Evolutionary conservation across 2,329 filamentous ascomycete genomes (phyloP), one percentile per base, ranked within the genome.

Genomic region (Talaromyces sp.): DNA sequence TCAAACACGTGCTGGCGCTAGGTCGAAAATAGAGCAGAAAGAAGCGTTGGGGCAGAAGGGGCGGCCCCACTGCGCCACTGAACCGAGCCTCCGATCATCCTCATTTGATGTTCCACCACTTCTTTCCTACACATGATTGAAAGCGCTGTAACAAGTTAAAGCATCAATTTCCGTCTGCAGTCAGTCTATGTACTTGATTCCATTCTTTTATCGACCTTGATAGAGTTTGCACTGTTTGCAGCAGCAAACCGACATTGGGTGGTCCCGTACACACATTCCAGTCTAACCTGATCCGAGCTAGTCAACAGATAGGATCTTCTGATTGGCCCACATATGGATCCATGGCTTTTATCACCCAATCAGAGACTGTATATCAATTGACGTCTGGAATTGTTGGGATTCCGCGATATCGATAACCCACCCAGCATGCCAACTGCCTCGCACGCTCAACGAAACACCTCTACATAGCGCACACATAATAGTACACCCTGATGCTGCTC

Each of bases 301-400:
- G 10, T 9, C 2, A 4, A 3, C 1, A 27, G 11, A 8, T 13
- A 7, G 3, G 11, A 13, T 14, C 4, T 10, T 52, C 33, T 61
- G 59, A 61, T 61, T 61, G 59, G 45, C 7, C 6, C 8, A 8
- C 19, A n/a, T 14, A 16, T 11, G 10, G 27, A 22, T 47, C 27
- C 41, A 60, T n/a, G 59, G 14, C 22, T 19, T 22, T 3, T n/a
- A 11, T 8, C 43, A 11, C 10, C 59, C 59, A 61, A 61, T 61
- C 45, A 61, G 45, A 31, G 6, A 5, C 8, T n/a, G 14, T 4
- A n/a, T 0, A 6, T n/a, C 31, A 27, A 50, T 49, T 19, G 3
- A 31, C n/a, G 33, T 37, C 24, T 41, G 33, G 59, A 61, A 61
- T 61, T 61, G 59, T 61, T 61, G 59, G 59, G 59, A 61, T 24